These are phyloP conservation scores for Colletotrichum agaves DNA, from an alignment of 2,329 filamentous ascomycete genomes.

Conservation along the genomic window DNA sequence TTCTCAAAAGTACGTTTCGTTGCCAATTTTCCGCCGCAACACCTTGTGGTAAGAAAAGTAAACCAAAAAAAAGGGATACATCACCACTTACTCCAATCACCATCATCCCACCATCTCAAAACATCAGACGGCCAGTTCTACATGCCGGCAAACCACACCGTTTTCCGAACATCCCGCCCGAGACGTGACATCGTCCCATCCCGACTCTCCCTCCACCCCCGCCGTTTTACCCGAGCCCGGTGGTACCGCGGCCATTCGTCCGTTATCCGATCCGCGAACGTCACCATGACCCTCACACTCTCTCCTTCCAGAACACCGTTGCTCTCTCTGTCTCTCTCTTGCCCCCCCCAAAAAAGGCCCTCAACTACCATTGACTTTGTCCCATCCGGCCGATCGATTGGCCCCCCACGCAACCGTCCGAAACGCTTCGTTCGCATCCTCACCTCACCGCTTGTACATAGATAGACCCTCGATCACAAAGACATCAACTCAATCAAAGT, in stretches of 20 bases:
- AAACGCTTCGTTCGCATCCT: background rate
- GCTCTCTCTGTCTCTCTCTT: background rate
- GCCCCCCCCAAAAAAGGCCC: background rate
- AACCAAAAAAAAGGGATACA: too few species aligned
- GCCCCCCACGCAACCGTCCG: background rate
- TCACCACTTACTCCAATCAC: too few species aligned
- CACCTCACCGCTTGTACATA: background rate
- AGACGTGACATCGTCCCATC: constrained; percentile 26
- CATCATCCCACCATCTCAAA: too few species aligned
- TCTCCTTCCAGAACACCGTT: background rate
- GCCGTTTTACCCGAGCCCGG: background rate
- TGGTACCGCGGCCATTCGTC: too few species aligned
- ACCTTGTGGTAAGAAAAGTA: too few species aligned
- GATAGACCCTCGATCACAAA: too few species aligned
- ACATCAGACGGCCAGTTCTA: too few species aligned
- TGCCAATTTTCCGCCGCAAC: too few species aligned
- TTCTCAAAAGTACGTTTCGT: too few species aligned
- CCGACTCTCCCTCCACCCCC: background rate
- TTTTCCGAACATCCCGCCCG: background rate
- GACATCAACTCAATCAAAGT: too few species aligned
- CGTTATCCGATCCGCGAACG: background rate
- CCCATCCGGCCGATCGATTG: background rate
- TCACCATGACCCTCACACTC: constrained; percentile 18
- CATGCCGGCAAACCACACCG: background rate
- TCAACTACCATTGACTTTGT: background rate